These are phyloP conservation scores for Dipodascus geniculatus DNA, from an alignment of 805 yeast genomes.

Conservation along the genomic window DNA sequence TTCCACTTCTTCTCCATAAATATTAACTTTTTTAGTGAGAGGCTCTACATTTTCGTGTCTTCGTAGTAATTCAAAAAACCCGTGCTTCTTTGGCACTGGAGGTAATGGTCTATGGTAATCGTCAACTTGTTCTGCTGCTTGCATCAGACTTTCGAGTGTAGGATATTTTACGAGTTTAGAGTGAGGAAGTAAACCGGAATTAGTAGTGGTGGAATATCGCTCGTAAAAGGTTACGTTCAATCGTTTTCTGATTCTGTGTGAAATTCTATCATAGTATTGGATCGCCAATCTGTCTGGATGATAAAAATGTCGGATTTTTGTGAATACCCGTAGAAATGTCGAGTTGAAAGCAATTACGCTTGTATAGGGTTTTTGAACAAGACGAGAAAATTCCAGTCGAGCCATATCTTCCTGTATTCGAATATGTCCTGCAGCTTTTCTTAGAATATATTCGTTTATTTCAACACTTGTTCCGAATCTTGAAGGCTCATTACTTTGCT, in stretches of 20 bases:
- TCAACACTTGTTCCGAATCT: not conserved
- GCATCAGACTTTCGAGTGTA: not conserved
- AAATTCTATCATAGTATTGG: not conserved
- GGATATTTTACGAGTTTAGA: not conserved
- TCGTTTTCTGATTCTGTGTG: not conserved
- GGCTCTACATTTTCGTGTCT: not conserved
- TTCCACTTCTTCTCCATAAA: not conserved
- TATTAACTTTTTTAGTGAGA: not conserved
- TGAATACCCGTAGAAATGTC: not conserved
- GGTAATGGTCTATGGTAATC: not conserved
- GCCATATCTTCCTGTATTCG: not conserved
- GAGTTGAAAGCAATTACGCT: not conserved
- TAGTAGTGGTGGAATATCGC: not conserved
- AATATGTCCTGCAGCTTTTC: not conserved
- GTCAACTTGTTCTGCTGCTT: not conserved
- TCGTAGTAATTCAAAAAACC: not conserved
- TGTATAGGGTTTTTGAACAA: not conserved
- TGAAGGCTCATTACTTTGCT: not conserved
- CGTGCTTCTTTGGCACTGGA: not conserved
- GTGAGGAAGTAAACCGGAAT: not conserved
- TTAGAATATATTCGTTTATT: not conserved
- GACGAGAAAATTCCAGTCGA: not conserved
- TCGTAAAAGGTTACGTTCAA: not conserved
- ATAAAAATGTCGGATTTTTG: not conserved
- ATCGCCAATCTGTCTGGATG: not conserved